Base-by-base conservation (phyloP, 257 asterid genomes). In the Nicotiana tabacum region DNA sequence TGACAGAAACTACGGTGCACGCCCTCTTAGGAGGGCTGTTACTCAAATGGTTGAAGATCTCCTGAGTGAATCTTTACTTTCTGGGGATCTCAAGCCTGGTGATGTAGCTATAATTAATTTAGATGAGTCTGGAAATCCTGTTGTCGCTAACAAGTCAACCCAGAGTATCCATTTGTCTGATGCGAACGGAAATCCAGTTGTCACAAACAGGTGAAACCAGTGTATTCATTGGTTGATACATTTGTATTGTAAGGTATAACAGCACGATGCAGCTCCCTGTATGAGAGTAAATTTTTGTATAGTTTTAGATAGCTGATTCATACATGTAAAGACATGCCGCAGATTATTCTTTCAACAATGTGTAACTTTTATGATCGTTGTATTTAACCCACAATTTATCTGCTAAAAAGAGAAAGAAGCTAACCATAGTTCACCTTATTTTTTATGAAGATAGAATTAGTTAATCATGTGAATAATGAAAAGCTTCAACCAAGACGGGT, bases 1-100 rank as follows among this genome's bases (percentile, higher is more conserved):
- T 24, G 99, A 96, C 87, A 89, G 93, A 86, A 91, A 93, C 76
- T 96, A 96, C 68, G 99, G 99, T 0, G 99, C 99, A 9, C 95
- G 98, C 48, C 98, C 99, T 35, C 95, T 96, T 15, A 88, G 99
- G 82, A 88, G 99, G 82, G 97, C 97, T 0, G 92, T 94, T n/a
- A 92, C 99, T 10, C 90, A 62, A 10, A 86, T 94, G 37, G 83
- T 94, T 66, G 98, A 94, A 86, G 94, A 96, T 89, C 90, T 88
- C 27, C 83, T 96, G 85, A 91, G 98, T 84, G 99, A 96, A 84
- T 93, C 97, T 43, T 53, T 96, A 67, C 98, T 96, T 60, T 91
- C 94, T 56, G 97, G 90, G 81, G 91, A 86, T 39, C 88, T 72
- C 88, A 92, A 88, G 51, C 84, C 90, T 3, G 99, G 98, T 10